These are phyloP conservation scores for Colletotrichum sp. DNA, from an alignment of 2,329 filamentous ascomycete species.

Conservation along the genomic window DNA sequence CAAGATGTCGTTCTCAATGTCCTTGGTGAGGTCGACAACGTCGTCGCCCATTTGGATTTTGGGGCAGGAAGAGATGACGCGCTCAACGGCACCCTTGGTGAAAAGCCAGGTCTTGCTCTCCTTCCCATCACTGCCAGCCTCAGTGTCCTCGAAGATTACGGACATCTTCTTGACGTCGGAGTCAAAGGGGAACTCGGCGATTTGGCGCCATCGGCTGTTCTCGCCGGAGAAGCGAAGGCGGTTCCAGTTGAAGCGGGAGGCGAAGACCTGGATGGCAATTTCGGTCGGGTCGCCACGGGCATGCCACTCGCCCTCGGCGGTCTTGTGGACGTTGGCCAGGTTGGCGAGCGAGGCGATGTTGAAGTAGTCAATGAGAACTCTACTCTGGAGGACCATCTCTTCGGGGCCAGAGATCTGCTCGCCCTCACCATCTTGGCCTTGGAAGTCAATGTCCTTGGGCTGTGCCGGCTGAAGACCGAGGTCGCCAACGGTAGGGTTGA, in stretches of 20 bases:
- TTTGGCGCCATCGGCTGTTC: slow-evolving; percentile 57
- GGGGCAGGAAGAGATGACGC: slow-evolving; percentile 68
- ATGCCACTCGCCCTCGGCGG: slow-evolving; percentile 59
- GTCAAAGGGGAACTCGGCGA: slow-evolving; percentile 76
- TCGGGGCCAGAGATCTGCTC: slow-evolving; percentile 25
- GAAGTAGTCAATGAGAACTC: slow-evolving; percentile 57
- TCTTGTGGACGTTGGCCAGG: slow-evolving; percentile 64
- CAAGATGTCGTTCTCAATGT: slow-evolving; percentile 61
- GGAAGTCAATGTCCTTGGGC: slow-evolving; percentile 39
- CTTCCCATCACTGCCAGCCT: slow-evolving; percentile 26
- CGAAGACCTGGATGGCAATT: slow-evolving; percentile 78
- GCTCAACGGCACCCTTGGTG: slow-evolving; percentile 73
- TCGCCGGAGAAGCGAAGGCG: slow-evolving; percentile 56
- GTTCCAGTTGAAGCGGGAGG: slow-evolving; percentile 70
- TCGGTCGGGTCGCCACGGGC: slow-evolving; percentile 73
- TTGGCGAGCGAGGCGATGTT: slow-evolving; percentile 71
- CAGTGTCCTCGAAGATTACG: slow-evolving; percentile 62
- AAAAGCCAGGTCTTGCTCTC: slow-evolving; percentile 51
- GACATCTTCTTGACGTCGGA: slow-evolving; percentile 80
- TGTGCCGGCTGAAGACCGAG: slow-evolving; percentile 42
- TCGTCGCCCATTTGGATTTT: slow-evolving; percentile 50
- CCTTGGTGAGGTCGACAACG: slow-evolving; percentile 52
- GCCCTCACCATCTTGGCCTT: slow-evolving; percentile 29
- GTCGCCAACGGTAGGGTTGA: slow-evolving; percentile 60
- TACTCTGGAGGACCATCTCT: slow-evolving; percentile 40